Percentiles rank a stretch among this genome's conserved stretches.
Evolutionary conservation across 805 yeast species (phyloP).

Genomic region (Gaillardinia entomophila): DNA sequence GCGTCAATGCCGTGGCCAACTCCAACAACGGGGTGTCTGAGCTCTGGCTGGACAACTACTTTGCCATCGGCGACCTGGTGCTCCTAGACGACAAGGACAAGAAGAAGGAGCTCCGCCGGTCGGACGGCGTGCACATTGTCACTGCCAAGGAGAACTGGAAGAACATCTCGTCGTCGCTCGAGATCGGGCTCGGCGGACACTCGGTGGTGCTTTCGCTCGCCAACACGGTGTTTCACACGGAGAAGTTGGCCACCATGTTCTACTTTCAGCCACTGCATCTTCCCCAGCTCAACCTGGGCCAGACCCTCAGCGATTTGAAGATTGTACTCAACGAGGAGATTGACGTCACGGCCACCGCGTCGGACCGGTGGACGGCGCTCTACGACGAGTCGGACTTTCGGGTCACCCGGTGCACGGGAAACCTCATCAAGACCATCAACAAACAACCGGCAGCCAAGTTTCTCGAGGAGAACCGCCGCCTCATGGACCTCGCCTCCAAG

Average conservation of each 20-base stretch:
- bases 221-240: constrained; percentile 35
- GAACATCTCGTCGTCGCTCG: constrained; percentile 17
- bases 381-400: constrained; percentile 19
- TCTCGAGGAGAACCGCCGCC: constrained; percentile 39
- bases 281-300: constrained; percentile 16
- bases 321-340: constrained; percentile 14
- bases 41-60: constrained; percentile 29
- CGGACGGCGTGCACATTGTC: constrained; percentile 32
- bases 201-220: constrained; percentile 21
- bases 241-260: constrained; percentile 28
- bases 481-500: constrained; percentile 36
- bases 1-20: constrained; percentile 31
- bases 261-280: constrained; percentile 17
- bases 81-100: constrained; percentile 19
- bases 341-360: neutral
- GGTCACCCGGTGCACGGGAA: constrained; percentile 49
- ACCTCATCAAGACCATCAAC: constrained; percentile 54
- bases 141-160: constrained; percentile 36
- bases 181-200: constrained; percentile 9
- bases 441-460: constrained; percentile 50
- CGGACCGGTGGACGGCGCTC: constrained; percentile 32
- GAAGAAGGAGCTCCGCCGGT: constrained; percentile 16
- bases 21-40: constrained; percentile 31
- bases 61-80: constrained; percentile 12
- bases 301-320: constrained; percentile 21